A percentile compares a stretch with the other conserved stretches of the same genome.
These are phyloP conservation scores for Phaeophleospora eucalypticola DNA, from an alignment of 2,329 filamentous ascomycete genomes.

Conservation along the genomic window DNA sequence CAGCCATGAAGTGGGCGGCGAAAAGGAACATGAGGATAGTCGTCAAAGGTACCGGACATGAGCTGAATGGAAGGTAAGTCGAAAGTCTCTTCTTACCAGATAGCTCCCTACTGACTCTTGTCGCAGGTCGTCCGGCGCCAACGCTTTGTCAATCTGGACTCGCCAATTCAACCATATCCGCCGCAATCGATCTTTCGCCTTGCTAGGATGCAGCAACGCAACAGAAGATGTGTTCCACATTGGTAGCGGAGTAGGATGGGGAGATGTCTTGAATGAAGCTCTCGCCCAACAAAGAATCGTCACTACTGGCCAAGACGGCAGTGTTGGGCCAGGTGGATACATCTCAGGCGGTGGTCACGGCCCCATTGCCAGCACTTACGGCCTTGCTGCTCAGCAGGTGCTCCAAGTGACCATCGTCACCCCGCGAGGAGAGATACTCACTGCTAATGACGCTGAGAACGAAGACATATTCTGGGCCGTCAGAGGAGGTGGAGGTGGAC, in stretches of 20 bases:
- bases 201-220: too few relatives aligned
- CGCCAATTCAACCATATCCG: constrained; percentile 9
- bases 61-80: constrained; percentile 14
- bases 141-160: constrained; percentile 17
- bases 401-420: constrained; percentile 48
- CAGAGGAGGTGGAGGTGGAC: constrained; percentile 56
- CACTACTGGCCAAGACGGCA: constrained; percentile 15
- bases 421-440: constrained; percentile 45
- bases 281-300: constrained; percentile 15
- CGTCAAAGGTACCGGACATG: constrained; percentile 19
- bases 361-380: constrained; percentile 50
- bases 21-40: constrained; percentile 13
- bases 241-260: constrained; percentile 25
- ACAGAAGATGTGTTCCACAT: constrained; percentile 21
- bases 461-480: constrained; percentile 62
- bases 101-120: too few relatives aligned
- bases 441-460: constrained; percentile 45
- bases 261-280: constrained; percentile 19
- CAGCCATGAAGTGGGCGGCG: constrained; percentile 29
- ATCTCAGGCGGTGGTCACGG: constrained; percentile 59
- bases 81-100: too few relatives aligned
- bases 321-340: constrained; percentile 49
- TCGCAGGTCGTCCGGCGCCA: too few relatives aligned
- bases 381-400: constrained; percentile 58
- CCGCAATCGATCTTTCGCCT: constrained; percentile 1